These are phyloP conservation scores for Corylus americana DNA, from an alignment of 306 rosid species.

Conservation along the genomic window DNA sequence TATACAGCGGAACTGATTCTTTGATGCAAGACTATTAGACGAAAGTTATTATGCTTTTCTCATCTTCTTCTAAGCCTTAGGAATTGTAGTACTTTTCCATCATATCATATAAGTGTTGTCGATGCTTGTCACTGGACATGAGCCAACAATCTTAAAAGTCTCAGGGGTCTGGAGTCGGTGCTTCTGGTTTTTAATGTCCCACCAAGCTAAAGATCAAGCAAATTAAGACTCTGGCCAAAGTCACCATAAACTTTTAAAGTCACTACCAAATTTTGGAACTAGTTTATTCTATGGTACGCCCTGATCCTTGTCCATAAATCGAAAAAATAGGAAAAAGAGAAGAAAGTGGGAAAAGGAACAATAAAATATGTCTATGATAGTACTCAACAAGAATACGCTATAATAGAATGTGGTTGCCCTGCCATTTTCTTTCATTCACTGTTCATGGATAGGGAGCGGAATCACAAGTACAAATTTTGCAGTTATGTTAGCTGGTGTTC, in stretches of 20 bases:
- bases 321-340: background rate
- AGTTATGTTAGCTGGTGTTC: background rate
- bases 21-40: background rate
- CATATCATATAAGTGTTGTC: background rate
- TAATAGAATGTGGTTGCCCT: background rate
- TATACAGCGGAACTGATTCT: slow-evolving; percentile 18
- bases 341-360: background rate
- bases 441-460: background rate
- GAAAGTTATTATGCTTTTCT: background rate
- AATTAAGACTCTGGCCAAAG: no score
- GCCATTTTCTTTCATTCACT: background rate
- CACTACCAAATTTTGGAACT: background rate
- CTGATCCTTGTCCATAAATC: background rate
- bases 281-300: background rate
- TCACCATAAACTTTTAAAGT: background rate
- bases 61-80: background rate
- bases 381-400: background rate
- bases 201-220: no score
- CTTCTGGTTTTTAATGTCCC: background rate
- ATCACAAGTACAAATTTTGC: background rate
- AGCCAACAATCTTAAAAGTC: background rate
- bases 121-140: background rate
- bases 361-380: background rate
- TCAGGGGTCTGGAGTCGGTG: no score
- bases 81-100: background rate